Conservation (phyloP, 768 basidiomycete species). For the Naganishia friedmannii region DNA sequence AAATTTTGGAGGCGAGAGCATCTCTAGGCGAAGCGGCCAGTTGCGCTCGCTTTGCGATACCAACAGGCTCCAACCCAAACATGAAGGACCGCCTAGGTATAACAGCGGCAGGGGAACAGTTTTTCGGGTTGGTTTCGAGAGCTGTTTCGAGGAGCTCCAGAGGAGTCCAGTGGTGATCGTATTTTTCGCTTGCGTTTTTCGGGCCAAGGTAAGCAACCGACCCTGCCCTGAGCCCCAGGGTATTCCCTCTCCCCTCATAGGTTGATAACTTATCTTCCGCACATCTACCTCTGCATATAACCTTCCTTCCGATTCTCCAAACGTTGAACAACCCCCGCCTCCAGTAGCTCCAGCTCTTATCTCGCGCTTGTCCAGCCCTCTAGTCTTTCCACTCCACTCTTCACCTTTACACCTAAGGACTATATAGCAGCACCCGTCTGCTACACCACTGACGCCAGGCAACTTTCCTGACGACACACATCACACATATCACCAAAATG, state of each 20-base stretch:
- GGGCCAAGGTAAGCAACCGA: conserved; percentile 21
- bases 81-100: not conserved
- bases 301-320: conserved; percentile 4
- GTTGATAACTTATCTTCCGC: conserved; percentile 10
- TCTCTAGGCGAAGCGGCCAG: conserved; percentile 6
- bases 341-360: not conserved
- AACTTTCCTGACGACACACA: not conserved
- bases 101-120: not conserved
- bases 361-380: not conserved
- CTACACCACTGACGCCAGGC: not conserved
- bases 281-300: conserved; percentile 2
- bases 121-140: not conserved
- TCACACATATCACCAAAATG: conserved; percentile 4
- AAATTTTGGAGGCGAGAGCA: not conserved
- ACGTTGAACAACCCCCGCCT: not conserved
- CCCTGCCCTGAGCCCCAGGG: not conserved
- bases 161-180: not conserved
- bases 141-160: not conserved
- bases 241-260: not conserved
- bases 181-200: not conserved
- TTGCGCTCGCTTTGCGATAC: not conserved
- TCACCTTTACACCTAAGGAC: not conserved
- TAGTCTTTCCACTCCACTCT: conserved; percentile 1
- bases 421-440: conserved; percentile 3
- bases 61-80: not conserved